A percentile compares a stretch with the other conserved stretches of the same genome.
phyloP scores from a whole-genome alignment of 2,329 filamentous ascomycete genomes.

The Colletotrichum sp. region DNA sequence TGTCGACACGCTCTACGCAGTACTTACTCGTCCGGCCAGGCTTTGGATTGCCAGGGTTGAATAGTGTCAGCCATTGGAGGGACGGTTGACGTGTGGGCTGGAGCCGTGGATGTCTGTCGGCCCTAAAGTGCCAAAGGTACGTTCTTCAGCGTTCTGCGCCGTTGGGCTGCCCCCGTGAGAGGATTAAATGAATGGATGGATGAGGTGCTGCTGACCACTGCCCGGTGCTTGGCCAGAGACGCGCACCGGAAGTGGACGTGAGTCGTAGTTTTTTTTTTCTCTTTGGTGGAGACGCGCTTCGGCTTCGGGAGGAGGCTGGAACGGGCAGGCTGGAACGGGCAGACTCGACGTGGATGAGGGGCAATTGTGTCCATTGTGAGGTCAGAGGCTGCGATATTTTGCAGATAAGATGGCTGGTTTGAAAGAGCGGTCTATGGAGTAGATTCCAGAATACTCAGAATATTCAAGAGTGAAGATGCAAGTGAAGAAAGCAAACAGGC shows the following conservation, averaged over 20 bases:
- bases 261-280: background rate
- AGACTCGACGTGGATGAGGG: constrained; percentile 9
- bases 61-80: background rate
- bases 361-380: background rate
- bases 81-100: background rate
- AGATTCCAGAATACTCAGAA: background rate
- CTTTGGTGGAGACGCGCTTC: constrained; percentile 23
- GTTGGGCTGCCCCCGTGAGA: background rate
- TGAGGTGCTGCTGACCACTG: background rate
- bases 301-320: constrained; percentile 20
- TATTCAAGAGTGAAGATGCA: background rate
- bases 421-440: background rate
- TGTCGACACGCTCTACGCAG: background rate
- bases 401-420: constrained; percentile 4
- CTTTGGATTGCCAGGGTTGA: background rate
- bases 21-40: background rate
- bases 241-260: constrained; percentile 13
- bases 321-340: constrained; percentile 6
- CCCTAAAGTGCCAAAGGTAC: constrained; percentile 5
- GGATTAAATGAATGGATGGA: background rate
- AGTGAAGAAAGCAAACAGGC: background rate
- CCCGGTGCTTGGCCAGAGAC: background rate
- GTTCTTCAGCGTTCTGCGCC: constrained; percentile 20
- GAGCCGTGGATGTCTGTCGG: background rate
- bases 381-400: background rate